Conservation (phyloP, 2,329 filamentous ascomycete genomes). For the Trichophaea hybrida region DNA sequence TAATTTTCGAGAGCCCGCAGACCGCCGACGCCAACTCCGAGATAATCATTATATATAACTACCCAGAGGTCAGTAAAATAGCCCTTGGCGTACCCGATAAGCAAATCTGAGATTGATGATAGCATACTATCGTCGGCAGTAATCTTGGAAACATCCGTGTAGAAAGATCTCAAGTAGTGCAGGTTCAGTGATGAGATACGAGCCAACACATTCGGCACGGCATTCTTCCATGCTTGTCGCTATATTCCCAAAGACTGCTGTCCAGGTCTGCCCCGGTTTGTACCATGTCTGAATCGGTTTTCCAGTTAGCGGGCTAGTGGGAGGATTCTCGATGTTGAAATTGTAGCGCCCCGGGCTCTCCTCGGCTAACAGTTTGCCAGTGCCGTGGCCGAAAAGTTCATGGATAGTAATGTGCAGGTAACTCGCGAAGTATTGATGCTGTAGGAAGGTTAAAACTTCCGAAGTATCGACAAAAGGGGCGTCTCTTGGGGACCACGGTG, state of each 20-base stretch:
- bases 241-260: slow-evolving; percentile 74
- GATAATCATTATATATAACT: slow-evolving; percentile 9
- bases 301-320: slow-evolving; percentile 61
- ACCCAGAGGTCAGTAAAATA: not conserved
- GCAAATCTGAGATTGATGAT: not conserved
- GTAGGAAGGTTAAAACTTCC: not conserved
- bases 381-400: slow-evolving; percentile 55
- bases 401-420: not conserved
- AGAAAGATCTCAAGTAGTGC: slow-evolving; percentile 80
- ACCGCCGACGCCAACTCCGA: slow-evolving; percentile 1
- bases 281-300: slow-evolving; percentile 78
- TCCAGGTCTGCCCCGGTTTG: slow-evolving; percentile 90
- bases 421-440: not conserved
- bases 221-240: slow-evolving; percentile 90
- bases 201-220: slow-evolving; percentile 82
- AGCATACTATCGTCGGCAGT: slow-evolving; percentile 4
- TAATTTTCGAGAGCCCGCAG: slow-evolving; percentile 5
- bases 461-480: not conserved
- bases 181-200: slow-evolving; percentile 82
- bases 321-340: slow-evolving; percentile 71
- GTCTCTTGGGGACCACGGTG: slow-evolving; percentile 61
- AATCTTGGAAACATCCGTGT: not conserved
- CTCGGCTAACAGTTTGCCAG: slow-evolving; percentile 85
- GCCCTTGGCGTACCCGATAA: no score
- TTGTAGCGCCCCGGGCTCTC: slow-evolving; percentile 70